Evolutionary conservation across 495 filamentous ascomycete species (phyloP).

Genomic region (Tuber indicum): DNA sequence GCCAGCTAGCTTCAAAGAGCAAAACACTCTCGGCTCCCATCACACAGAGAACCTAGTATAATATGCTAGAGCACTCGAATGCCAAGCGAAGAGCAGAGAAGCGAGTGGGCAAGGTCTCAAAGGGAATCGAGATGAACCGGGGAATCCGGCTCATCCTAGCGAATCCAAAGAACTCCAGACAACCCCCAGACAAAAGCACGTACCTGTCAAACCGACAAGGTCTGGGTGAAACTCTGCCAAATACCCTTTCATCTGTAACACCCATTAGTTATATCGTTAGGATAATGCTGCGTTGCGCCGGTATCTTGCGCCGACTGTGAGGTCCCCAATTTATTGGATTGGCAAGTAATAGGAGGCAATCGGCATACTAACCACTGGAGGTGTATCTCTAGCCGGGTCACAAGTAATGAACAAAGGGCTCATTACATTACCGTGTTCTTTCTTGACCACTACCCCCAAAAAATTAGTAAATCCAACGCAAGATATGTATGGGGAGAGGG

Average conservation of each 20-base stretch:
- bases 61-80: neutral
- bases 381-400: slow-evolving; percentile 85
- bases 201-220: slow-evolving; percentile 71
- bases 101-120: neutral
- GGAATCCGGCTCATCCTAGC: neutral
- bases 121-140: neutral
- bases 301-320: neutral
- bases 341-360: neutral
- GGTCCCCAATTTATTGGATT: neutral
- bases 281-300: neutral
- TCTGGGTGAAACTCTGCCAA: slow-evolving; percentile 85
- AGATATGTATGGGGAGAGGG: neutral
- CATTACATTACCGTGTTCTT: slow-evolving; percentile 40
- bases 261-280: slow-evolving; percentile 3
- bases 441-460: slow-evolving; percentile 42
- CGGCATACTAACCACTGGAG: slow-evolving; percentile 52
- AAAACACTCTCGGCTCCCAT: neutral
- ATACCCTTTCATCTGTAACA: slow-evolving; percentile 60
- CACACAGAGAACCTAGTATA: neutral
- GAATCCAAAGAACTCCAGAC: neutral
- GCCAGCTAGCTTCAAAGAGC: neutral
- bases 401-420: slow-evolving; percentile 86
- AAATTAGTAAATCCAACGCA: slow-evolving; percentile 3
- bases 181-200: neutral
- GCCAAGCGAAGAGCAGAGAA: neutral